A percentile compares a stretch with the other conserved stretches of the same genome.
Evolutionary conservation across 352 stramenopile species (phyloP).

Genomic region (Pythium scleroteichum): DNA sequence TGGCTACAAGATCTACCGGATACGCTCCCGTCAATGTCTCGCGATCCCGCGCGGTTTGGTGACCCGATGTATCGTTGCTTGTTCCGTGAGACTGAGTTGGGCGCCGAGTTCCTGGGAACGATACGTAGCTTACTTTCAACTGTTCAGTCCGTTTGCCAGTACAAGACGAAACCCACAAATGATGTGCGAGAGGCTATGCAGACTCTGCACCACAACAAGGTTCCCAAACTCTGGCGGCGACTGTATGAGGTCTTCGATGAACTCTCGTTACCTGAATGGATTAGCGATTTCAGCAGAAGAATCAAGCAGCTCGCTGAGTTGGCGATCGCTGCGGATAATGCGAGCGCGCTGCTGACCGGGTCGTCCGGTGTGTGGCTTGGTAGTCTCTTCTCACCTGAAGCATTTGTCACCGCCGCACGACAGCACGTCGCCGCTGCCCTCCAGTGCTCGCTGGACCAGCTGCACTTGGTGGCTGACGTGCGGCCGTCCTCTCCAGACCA

Average conservation of each 20-base stretch:
- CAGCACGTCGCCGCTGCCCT: conserved; percentile 85
- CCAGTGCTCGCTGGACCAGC: conserved; percentile 86
- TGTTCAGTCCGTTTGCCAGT: conserved; percentile 76
- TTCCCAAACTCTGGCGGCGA: conserved; percentile 57
- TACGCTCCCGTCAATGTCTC: conserved; percentile 42
- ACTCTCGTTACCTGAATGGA: conserved; percentile 77
- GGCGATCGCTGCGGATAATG: conserved; percentile 28
- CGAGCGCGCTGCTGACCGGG: conserved; percentile 39
- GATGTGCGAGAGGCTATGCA: conserved; percentile 82
- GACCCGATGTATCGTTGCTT: conserved; percentile 93
- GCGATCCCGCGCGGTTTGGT: conserved; percentile 59
- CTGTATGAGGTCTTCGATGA: conserved; percentile 62
- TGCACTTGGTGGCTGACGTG: conserved; percentile 81
- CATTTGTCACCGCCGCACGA: conserved; percentile 90
- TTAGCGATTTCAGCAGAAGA: conserved; percentile 78
- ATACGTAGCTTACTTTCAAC: conserved; percentile 69
- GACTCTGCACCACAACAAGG: conserved; percentile 66
- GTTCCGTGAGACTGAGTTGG: conserved; percentile 85
- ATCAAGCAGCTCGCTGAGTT: conserved; percentile 65
- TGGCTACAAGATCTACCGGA: conserved; percentile 68
- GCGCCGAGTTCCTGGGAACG: conserved; percentile 56
- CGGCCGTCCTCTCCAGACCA: conserved; percentile 25
- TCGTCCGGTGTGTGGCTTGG: conserved; percentile 84
- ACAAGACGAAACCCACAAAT: conserved; percentile 88
- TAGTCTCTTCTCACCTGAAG: conserved; percentile 92